Evolutionary conservation across 805 yeast species (phyloP).

Genomic region (Debaryomyces maramus): DNA sequence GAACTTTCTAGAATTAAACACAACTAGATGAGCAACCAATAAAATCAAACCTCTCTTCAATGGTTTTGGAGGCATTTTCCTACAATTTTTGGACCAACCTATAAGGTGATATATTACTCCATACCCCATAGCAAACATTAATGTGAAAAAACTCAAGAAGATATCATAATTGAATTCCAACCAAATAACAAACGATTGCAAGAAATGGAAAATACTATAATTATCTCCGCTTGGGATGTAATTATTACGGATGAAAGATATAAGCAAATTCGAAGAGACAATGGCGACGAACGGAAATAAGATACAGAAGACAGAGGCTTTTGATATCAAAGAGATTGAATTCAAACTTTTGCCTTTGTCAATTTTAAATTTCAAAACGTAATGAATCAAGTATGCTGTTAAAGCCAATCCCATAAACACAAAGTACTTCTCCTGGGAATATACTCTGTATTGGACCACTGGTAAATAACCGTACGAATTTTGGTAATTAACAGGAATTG

Average conservation of each 20-base stretch:
- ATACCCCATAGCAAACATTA: conserved; percentile 35
- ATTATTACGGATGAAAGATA: conserved; percentile 13
- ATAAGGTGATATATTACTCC: conserved; percentile 31
- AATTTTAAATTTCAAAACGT: conserved; percentile 24
- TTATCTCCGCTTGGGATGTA: conserved; percentile 7
- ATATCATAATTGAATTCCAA: conserved; percentile 5
- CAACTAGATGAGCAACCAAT: conserved; percentile 2
- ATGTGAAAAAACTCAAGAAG: conserved; percentile 13
- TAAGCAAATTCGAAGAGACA: conserved; percentile 1
- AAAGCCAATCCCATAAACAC: conserved; percentile 15
- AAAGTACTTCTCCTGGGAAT: conserved; percentile 16
- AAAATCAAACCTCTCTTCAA: conserved; percentile 8
- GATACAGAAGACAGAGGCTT: conserved; percentile 25
- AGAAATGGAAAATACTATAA: conserved; percentile 2
- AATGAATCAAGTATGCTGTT: conserved; percentile 22
- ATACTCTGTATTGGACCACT: conserved; percentile 14
- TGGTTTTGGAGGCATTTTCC: conserved; percentile 20
- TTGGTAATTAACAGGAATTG: conserved; percentile 19
- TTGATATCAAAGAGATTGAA: conserved; percentile 28
- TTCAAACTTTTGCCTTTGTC: conserved; percentile 27
- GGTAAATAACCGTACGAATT: conserved; percentile 28
- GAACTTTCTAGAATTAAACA: not conserved
- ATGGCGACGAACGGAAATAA: conserved; percentile 20
- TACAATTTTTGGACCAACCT: conserved; percentile 20
- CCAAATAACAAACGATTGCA: conserved; percentile 5